Evolutionary conservation across 805 yeast genomes (phyloP).

Genomic region (Candida railenensis): DNA sequence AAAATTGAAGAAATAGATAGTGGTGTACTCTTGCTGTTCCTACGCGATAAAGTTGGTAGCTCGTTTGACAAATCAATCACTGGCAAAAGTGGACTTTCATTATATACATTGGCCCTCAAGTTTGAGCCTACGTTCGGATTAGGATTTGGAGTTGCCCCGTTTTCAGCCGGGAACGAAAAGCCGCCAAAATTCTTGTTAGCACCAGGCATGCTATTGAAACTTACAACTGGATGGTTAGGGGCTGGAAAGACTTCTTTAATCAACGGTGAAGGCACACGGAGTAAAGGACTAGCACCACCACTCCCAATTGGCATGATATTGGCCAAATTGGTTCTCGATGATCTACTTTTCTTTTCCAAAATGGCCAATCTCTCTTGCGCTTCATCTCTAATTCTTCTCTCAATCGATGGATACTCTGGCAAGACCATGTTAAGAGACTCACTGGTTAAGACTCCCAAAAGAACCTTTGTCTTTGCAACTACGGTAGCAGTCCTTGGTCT

Average conservation of each 20-base stretch:
- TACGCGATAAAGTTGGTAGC: background rate
- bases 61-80: background rate
- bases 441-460: conserved; percentile 66
- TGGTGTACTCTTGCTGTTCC: background rate
- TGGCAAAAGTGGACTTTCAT: background rate
- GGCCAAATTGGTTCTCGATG: conserved; percentile 22
- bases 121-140: background rate
- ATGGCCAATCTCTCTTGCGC: conserved; percentile 75
- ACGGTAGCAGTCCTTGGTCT: conserved; percentile 81
- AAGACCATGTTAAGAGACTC: conserved; percentile 60
- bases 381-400: conserved; percentile 69
- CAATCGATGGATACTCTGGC: conserved; percentile 62
- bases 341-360: conserved; percentile 59
- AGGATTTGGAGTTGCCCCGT: background rate
- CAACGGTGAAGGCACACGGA: background rate
- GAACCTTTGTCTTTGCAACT: conserved; percentile 63
- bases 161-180: background rate
- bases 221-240: background rate
- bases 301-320: background rate
- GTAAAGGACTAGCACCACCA: background rate
- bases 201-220: background rate
- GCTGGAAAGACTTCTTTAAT: background rate
- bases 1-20: background rate
- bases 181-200: background rate
- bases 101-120: background rate